A percentile compares a stretch with the other conserved stretches of the same genome.
These are phyloP conservation scores for Thymus mandschuricus DNA, from an alignment of 257 asterid genomes.

Conservation along the genomic window DNA sequence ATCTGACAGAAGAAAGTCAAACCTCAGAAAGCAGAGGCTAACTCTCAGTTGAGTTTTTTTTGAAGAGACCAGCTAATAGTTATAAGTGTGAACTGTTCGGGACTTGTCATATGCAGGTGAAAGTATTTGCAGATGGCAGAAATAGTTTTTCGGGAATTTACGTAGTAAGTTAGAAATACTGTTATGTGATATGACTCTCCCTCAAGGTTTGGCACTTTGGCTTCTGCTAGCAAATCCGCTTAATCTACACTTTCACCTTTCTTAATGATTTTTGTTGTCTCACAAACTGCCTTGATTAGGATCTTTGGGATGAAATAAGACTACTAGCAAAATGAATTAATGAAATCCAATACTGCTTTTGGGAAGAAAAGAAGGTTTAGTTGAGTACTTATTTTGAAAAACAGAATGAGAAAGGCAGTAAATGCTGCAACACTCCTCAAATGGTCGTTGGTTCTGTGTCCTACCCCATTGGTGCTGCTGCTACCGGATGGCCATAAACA, in stretches of 20 bases:
- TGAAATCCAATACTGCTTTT: neutral
- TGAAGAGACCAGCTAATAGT: too few relatives aligned
- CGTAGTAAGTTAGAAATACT: too few relatives aligned
- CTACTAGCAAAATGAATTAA: neutral
- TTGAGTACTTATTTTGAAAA: neutral
- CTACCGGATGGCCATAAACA: neutral
- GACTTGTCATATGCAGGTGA: too few relatives aligned
- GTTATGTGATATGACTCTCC: neutral
- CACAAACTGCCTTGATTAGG: neutral
- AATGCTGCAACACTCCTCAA: neutral
- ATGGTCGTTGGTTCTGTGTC: neutral
- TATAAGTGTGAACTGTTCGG: too few relatives aligned
- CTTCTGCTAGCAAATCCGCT: neutral
- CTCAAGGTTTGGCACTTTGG: neutral
- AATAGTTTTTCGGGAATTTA: too few relatives aligned
- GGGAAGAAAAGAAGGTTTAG: neutral
- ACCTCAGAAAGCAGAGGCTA: too few relatives aligned
- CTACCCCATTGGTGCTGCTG: slow-evolving; percentile 2
- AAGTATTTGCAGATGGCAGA: too few relatives aligned
- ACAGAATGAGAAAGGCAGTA: neutral
- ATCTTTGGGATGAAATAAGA: neutral
- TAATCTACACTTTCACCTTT: neutral
- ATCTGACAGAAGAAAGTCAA: too few relatives aligned
- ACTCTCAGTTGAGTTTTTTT: too few relatives aligned
- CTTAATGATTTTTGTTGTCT: neutral